A percentile compares a stretch with the other conserved stretches of the same genome.
Conservation (phyloP, 805 yeast genomes). For the Kodamaea kaohsiungensis region DNA sequence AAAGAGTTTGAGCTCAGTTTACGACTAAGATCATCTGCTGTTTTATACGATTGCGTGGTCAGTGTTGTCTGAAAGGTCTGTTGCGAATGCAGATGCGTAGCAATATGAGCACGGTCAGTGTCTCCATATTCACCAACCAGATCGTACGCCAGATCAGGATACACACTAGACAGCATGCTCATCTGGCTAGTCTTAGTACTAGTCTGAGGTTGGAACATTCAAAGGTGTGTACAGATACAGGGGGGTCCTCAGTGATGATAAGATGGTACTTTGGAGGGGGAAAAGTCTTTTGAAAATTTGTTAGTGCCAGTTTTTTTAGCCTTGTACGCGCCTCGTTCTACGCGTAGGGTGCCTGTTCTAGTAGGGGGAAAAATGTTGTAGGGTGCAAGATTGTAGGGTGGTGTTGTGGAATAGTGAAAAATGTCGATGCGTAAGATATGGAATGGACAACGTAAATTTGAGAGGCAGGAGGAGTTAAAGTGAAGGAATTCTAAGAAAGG, state of each 20-base stretch:
- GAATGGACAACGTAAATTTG: not conserved
- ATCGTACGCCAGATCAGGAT: slow-evolving; percentile 3
- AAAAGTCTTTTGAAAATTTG: not conserved
- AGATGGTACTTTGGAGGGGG: not conserved
- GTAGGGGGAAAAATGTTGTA: not conserved
- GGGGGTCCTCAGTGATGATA: not conserved
- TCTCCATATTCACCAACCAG: not conserved
- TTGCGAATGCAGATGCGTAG: slow-evolving; percentile 1
- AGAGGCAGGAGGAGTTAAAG: not conserved
- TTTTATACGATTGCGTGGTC: not conserved
- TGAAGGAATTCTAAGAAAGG: too few relatives aligned
- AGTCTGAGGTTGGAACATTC: slow-evolving; percentile 4
- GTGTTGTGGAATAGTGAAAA: not conserved
- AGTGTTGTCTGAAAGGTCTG: slow-evolving; percentile 5
- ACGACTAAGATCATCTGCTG: not conserved
- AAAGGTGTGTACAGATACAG: not conserved
- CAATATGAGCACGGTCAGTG: not conserved
- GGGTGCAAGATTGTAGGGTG: not conserved
- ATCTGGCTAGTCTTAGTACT: not conserved
- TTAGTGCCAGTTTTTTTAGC: not conserved
- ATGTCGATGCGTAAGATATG: not conserved
- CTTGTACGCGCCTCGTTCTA: not conserved
- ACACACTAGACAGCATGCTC: slow-evolving; percentile 10
- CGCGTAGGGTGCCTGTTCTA: not conserved
- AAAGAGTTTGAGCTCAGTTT: slow-evolving; percentile 4